Evolutionary conservation across 805 yeast genomes (phyloP).

Genomic region (Suhomyces sp.): DNA sequence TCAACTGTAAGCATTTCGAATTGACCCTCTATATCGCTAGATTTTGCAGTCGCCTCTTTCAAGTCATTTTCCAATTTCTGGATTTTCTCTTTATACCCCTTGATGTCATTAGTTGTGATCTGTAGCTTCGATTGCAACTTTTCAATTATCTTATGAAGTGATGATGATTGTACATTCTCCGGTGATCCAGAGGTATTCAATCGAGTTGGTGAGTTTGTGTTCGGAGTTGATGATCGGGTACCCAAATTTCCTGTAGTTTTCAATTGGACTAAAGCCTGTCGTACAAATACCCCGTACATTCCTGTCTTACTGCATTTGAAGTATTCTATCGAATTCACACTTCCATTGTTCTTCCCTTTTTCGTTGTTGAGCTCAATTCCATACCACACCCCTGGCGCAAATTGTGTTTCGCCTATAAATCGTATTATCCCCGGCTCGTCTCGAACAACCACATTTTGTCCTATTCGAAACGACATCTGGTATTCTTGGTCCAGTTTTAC

Average conservation of each 20-base stretch:
- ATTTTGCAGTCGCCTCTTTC: background rate
- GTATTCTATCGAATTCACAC: slow-evolving; percentile 43
- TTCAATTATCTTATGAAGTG: slow-evolving; percentile 28
- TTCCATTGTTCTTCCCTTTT: slow-evolving; percentile 50
- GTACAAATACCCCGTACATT: slow-evolving; percentile 49
- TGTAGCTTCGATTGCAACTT: slow-evolving; percentile 49
- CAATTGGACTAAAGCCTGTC: slow-evolving; percentile 35
- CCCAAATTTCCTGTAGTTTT: too few species aligned
- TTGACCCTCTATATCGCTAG: slow-evolving; percentile 17
- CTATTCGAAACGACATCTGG: slow-evolving; percentile 13
- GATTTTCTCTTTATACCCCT: slow-evolving; percentile 18
- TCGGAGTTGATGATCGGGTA: too few species aligned
- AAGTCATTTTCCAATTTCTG: slow-evolving; percentile 15
- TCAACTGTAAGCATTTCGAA: slow-evolving; percentile 42
- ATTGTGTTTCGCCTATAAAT: slow-evolving; percentile 53
- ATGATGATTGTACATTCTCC: slow-evolving; percentile 2
- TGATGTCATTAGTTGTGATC: slow-evolving; percentile 25
- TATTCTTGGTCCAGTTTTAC: background rate
- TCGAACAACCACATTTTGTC: slow-evolving; percentile 35
- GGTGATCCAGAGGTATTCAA: slow-evolving; percentile 2
- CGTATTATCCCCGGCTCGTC: slow-evolving; percentile 47
- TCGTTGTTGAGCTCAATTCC: slow-evolving; percentile 46
- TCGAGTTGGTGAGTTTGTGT: too few species aligned
- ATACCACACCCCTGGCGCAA: slow-evolving; percentile 58
- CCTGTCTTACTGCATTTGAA: slow-evolving; percentile 37